Percentiles rank a stretch among this genome's conserved stretches.
These are phyloP conservation scores for Closterium sp. DNA, from an alignment of 139 green algal genomes.

Conservation along the genomic window DNA sequence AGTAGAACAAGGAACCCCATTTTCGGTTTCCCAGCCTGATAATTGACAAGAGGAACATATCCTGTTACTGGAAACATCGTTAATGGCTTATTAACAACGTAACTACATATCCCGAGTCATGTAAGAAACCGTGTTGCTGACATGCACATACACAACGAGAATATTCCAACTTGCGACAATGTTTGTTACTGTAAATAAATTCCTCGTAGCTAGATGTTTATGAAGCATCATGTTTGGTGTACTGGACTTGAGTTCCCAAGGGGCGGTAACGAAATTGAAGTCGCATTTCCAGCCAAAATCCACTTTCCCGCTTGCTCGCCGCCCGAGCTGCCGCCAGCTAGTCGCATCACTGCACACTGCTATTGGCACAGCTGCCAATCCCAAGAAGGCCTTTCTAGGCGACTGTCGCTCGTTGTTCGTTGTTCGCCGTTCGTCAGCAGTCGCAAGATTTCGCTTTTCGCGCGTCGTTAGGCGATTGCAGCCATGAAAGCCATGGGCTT, in stretches of 20 bases:
- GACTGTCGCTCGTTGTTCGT: neutral
- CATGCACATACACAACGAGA: too few species aligned
- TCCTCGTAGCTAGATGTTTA: too few species aligned
- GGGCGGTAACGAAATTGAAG: neutral
- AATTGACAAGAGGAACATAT: too few species aligned
- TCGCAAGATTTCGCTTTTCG: neutral
- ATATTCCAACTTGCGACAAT: too few species aligned
- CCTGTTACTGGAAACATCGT: too few species aligned
- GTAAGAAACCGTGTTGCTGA: too few species aligned
- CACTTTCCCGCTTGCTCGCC: neutral
- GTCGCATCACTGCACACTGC: neutral
- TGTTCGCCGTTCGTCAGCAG: neutral
- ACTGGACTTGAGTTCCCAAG: neutral
- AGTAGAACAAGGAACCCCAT: neutral
- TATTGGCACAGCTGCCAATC: too few species aligned
- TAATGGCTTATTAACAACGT: too few species aligned
- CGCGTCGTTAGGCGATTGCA: neutral
- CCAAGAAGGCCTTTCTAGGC: neutral
- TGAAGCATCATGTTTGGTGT: neutral
- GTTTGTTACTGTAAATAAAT: too few species aligned
- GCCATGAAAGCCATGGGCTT: neutral
- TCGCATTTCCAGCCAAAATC: neutral
- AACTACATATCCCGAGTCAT: too few species aligned
- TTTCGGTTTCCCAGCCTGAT: neutral
- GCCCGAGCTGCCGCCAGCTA: neutral